phyloP scores from a whole-genome alignment of 768 basidiomycete species.

The Lentinula sp. region DNA sequence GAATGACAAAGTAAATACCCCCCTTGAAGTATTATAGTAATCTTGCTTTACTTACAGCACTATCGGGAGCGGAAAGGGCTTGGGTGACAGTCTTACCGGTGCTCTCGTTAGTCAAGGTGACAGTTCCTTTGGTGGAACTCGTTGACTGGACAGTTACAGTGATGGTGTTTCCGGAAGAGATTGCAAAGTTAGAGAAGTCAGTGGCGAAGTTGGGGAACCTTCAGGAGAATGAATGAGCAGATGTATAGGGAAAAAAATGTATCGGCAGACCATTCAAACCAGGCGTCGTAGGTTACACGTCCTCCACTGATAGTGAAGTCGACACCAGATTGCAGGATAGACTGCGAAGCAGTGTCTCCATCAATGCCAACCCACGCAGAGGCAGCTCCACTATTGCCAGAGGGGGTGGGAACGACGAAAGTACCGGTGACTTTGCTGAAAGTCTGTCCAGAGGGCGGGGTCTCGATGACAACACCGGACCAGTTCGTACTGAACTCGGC shows the following conservation, averaged over 20 bases:
- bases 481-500: conserved; percentile 6
- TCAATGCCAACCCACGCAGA: conserved; percentile 10
- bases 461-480: conserved; percentile 3
- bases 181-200: neutral
- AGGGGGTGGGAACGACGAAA: conserved; percentile 4
- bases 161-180: conserved; percentile 6
- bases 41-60: neutral
- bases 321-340: conserved; percentile 7
- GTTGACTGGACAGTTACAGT: conserved; percentile 1
- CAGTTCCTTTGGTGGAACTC: neutral
- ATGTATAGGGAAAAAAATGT: neutral
- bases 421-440: conserved; percentile 5
- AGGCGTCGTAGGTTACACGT: neutral
- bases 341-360: conserved; percentile 3
- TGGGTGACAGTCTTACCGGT: neutral
- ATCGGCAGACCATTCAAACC: conserved; percentile 2
- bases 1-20: neutral
- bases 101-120: conserved; percentile 1
- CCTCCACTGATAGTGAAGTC: conserved; percentile 5
- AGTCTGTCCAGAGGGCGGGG: conserved; percentile 1
- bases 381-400: conserved; percentile 2
- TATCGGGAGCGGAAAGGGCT: neutral
- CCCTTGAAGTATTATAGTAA: neutral
- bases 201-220: conserved; percentile 6
- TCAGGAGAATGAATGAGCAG: neutral